Percentiles rank a stretch among this genome's conserved stretches.
Conservation (phyloP, 1,284 basidiomycete species). For the Volvariella surrecta region DNA sequence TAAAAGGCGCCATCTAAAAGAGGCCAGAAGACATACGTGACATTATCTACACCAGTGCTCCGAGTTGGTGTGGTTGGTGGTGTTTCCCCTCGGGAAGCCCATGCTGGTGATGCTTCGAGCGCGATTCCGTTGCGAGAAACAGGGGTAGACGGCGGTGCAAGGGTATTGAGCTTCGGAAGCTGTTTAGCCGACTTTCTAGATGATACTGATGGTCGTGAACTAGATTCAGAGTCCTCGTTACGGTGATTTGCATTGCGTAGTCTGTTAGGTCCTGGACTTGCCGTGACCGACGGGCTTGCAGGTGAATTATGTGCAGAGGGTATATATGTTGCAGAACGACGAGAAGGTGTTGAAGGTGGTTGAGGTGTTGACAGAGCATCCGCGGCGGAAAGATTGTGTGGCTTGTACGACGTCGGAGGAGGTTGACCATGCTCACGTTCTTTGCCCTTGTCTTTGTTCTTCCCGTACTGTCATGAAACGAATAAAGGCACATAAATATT, state of each 20-base stretch:
- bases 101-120: constrained; percentile 12
- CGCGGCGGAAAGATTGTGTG: constrained; percentile 27
- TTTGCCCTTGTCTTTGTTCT: constrained; percentile 56
- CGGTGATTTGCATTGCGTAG: constrained; percentile 10
- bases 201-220: neutral
- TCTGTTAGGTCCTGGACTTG: constrained; percentile 10
- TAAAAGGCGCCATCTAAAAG: constrained; percentile 8
- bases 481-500: constrained; percentile 3
- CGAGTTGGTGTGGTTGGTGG: constrained; percentile 11
- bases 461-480: constrained; percentile 53
- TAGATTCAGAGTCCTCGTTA: neutral
- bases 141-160: neutral
- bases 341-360: neutral
- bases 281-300: neutral
- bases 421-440: constrained; percentile 40
- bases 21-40: constrained; percentile 46
- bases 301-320: constrained; percentile 15
- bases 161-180: neutral
- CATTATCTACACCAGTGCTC: constrained; percentile 45
- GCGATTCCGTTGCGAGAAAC: constrained; percentile 3
- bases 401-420: constrained; percentile 21
- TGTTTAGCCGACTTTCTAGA: constrained; percentile 9
- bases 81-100: constrained; percentile 12
- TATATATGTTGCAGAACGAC: constrained; percentile 11
- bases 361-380: constrained; percentile 23